Percentiles rank a stretch among this genome's conserved stretches.
Conservation (phyloP, 305 asterid species). For the Ajuga reptans region DNA sequence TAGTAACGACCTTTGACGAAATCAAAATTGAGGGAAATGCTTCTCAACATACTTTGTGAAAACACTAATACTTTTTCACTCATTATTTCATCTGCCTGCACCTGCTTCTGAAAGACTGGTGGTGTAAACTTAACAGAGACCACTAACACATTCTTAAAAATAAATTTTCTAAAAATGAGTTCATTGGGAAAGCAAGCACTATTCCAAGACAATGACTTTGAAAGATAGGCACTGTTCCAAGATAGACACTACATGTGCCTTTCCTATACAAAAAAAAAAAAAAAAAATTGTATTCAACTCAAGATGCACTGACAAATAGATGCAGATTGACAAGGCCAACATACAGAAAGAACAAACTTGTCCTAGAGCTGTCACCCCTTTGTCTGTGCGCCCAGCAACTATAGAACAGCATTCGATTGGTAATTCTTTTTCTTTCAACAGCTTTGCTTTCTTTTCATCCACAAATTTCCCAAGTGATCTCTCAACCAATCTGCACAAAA, state of each 20-base stretch:
- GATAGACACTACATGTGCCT: not conserved
- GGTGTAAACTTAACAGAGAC: slow-evolving; percentile 11
- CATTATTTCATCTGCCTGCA: not conserved
- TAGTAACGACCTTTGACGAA: not conserved
- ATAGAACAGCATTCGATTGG: slow-evolving; percentile 62
- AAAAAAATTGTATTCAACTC: not conserved
- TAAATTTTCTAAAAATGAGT: not conserved
- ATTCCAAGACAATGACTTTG: not conserved
- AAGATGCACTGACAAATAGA: slow-evolving; percentile 11
- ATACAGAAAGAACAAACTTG: slow-evolving; percentile 98
- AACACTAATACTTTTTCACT: not conserved
- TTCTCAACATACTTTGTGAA: not conserved
- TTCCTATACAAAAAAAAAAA: not conserved
- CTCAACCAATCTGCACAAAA: slow-evolving; percentile 55
- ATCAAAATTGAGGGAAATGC: not conserved
- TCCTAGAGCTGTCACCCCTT: slow-evolving; percentile 83
- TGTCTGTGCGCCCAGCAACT: slow-evolving; percentile 95
- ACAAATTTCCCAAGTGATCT: slow-evolving; percentile 69
- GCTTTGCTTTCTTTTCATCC: slow-evolving; percentile 65
- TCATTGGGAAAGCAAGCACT: slow-evolving; percentile 9
- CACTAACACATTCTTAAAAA: not conserved
- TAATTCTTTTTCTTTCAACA: slow-evolving; percentile 63
- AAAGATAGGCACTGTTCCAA: slow-evolving; percentile 8
- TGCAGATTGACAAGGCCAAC: slow-evolving; percentile 27
- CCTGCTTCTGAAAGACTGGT: slow-evolving; percentile 1